phyloP scores from a whole-genome alignment of 306 rosid species.

The Boehmeria nivea region DNA sequence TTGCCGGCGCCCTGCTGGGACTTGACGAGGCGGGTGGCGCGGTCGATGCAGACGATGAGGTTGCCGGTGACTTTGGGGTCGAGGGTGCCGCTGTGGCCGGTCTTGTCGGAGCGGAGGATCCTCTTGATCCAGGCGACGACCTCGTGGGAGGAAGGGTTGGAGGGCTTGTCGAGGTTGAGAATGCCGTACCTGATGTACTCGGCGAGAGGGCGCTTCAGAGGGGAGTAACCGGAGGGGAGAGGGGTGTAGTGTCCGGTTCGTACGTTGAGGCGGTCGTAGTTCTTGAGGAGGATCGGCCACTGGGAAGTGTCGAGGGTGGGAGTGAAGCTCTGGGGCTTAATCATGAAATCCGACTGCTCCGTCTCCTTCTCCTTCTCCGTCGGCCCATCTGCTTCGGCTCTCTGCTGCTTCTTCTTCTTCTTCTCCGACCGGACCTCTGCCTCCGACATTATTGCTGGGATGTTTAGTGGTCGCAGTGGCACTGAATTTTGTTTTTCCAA shows the following conservation, averaged over 20 bases:
- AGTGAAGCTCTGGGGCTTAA: constrained; percentile 62
- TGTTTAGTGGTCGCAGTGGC: too few relatives aligned
- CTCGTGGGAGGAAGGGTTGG: constrained; percentile 88
- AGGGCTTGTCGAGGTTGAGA: constrained; percentile 73
- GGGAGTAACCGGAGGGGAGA: constrained; percentile 63
- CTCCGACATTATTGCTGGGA: too few relatives aligned
- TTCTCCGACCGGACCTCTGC: constrained; percentile 27
- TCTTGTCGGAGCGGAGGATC: constrained; percentile 68
- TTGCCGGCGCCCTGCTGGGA: constrained; percentile 87
- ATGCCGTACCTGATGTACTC: constrained; percentile 71
- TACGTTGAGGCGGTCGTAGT: constrained; percentile 80
- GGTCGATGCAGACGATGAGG: constrained; percentile 70
- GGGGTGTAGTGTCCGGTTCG: constrained; percentile 90
- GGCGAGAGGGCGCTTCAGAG: constrained; percentile 67
- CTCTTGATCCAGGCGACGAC: constrained; percentile 86
- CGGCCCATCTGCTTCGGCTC: constrained; percentile 13
- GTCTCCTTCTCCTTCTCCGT: not conserved
- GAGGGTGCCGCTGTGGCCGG: constrained; percentile 81
- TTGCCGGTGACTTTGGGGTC: constrained; percentile 87
- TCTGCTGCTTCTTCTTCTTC: constrained; percentile 45
- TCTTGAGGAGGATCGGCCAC: constrained; percentile 83
- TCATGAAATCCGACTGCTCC: constrained; percentile 35
- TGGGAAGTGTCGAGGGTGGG: constrained; percentile 66
- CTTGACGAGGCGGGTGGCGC: constrained; percentile 75
- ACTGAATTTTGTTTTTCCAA: too few relatives aligned